Percentiles rank a stretch among this genome's conserved stretches.
These are phyloP conservation scores for Biancaea sappan DNA, from an alignment of 306 rosid species.

Conservation along the genomic window DNA sequence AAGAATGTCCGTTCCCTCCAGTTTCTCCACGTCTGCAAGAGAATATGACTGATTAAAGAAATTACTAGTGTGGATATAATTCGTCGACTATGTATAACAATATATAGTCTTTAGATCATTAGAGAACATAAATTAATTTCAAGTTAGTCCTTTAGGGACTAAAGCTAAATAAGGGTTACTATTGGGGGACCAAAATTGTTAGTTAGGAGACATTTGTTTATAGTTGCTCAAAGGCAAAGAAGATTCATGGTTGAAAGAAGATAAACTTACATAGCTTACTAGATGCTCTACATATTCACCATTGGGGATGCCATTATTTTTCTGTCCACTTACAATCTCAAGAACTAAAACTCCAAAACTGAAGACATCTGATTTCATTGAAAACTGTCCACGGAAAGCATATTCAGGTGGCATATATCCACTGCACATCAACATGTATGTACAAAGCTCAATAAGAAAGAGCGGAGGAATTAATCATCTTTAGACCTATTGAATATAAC, in stretches of 20 bases:
- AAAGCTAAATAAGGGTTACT: too few species aligned
- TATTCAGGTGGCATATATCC: constrained; percentile 53
- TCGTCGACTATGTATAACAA: too few species aligned
- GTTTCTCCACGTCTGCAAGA: constrained; percentile 43
- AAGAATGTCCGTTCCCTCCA: constrained; percentile 36
- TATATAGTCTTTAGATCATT: too few species aligned
- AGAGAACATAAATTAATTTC: too few species aligned
- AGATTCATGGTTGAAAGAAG: not conserved
- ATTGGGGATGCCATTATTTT: constrained; percentile 5
- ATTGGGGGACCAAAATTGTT: too few species aligned
- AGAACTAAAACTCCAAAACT: constrained; percentile 46
- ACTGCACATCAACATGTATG: not conserved
- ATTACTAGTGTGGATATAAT: too few species aligned
- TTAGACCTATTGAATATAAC: not conserved
- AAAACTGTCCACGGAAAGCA: constrained; percentile 30
- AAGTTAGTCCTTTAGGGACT: too few species aligned
- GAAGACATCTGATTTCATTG: constrained; percentile 35
- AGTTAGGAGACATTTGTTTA: too few species aligned
- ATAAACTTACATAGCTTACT: constrained; percentile 33
- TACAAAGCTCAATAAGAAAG: not conserved
- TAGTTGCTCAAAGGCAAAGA: not conserved
- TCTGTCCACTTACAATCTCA: constrained; percentile 44
- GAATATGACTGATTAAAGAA: not conserved
- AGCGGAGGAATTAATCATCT: not conserved
- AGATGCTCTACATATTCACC: constrained; percentile 12